These are phyloP conservation scores for Albifimbria verrucaria DNA, from an alignment of 2,329 filamentous ascomycete genomes.

Conservation along the genomic window DNA sequence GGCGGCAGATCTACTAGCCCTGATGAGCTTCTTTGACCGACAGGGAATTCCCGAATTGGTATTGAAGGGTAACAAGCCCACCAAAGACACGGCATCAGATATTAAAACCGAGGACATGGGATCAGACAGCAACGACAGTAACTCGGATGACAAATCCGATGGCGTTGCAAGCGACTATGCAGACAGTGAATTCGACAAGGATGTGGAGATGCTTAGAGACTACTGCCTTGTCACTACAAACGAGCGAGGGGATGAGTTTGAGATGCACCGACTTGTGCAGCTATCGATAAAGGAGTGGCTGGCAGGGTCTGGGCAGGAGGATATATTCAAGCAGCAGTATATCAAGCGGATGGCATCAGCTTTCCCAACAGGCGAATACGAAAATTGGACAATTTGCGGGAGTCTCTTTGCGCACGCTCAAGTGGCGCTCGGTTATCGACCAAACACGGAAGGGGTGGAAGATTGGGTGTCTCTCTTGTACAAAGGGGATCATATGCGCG, in stretches of 20 bases:
- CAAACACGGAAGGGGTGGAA: neutral
- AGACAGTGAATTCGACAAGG: neutral
- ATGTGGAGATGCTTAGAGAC: neutral
- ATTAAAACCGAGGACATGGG: neutral
- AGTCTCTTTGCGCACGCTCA: neutral
- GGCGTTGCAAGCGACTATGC: neutral
- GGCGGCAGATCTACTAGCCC: conserved; percentile 4
- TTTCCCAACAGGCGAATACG: conserved; percentile 13
- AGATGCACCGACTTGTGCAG: conserved; percentile 13
- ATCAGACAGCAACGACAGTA: neutral
- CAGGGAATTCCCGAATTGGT: conserved; percentile 4
- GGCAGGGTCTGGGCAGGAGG: no score
- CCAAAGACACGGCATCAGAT: neutral
- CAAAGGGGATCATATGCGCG: conserved; percentile 3
- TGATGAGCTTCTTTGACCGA: conserved; percentile 8
- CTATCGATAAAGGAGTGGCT: conserved; percentile 7
- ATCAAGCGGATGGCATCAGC: neutral
- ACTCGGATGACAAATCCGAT: neutral
- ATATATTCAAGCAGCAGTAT: neutral
- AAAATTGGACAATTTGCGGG: conserved; percentile 3
- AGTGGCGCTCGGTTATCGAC: neutral
- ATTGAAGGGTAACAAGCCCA: neutral
- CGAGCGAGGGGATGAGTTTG: neutral
- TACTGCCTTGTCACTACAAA: neutral
- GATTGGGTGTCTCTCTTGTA: conserved; percentile 3